Percentiles rank a stretch among this genome's conserved stretches.
Evolutionary conservation across 2,329 filamentous ascomycete genomes (phyloP).

Genomic region (Chaetomiaceae sp.): DNA sequence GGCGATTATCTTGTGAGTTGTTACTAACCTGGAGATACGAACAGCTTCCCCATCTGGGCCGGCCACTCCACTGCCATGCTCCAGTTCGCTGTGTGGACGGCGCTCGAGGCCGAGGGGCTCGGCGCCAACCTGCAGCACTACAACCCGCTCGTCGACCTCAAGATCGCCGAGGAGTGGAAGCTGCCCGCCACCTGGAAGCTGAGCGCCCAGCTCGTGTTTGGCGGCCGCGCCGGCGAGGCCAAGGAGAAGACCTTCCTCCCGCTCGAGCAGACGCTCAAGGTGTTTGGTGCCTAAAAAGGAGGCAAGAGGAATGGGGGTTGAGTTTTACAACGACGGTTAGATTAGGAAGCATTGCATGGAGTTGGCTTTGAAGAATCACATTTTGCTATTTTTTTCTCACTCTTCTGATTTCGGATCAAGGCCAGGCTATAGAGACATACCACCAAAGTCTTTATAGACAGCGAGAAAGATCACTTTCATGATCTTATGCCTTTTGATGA

Average conservation of each 20-base stretch:
- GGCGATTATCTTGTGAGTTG: neutral
- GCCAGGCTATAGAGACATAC: neutral
- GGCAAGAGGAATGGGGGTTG: neutral
- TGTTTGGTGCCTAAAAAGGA: slow-evolving; percentile 47
- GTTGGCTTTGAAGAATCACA: neutral
- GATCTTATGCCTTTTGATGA: neutral
- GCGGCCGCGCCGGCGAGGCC: slow-evolving; percentile 52
- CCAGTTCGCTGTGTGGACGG: slow-evolving; percentile 76
- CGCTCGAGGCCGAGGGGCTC: slow-evolving; percentile 76
- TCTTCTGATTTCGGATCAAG: neutral
- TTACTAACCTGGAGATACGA: neutral
- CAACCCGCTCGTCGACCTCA: slow-evolving; percentile 76
- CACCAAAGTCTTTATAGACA: neutral
- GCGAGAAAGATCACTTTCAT: too few relatives aligned
- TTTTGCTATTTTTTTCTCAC: neutral
- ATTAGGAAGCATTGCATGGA: slow-evolving; percentile 12
- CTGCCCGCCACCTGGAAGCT: slow-evolving; percentile 70
- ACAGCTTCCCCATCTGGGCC: slow-evolving; percentile 70
- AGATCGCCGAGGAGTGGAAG: slow-evolving; percentile 64
- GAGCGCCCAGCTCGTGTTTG: slow-evolving; percentile 81
- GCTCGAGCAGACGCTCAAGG: slow-evolving; percentile 63
- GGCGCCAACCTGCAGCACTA: slow-evolving; percentile 92
- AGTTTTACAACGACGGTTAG: neutral
- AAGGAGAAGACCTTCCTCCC: slow-evolving; percentile 61
- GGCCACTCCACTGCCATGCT: slow-evolving; percentile 76